phyloP scores from a whole-genome alignment of 768 basidiomycete genomes.

The Coprinopsis sp. region DNA sequence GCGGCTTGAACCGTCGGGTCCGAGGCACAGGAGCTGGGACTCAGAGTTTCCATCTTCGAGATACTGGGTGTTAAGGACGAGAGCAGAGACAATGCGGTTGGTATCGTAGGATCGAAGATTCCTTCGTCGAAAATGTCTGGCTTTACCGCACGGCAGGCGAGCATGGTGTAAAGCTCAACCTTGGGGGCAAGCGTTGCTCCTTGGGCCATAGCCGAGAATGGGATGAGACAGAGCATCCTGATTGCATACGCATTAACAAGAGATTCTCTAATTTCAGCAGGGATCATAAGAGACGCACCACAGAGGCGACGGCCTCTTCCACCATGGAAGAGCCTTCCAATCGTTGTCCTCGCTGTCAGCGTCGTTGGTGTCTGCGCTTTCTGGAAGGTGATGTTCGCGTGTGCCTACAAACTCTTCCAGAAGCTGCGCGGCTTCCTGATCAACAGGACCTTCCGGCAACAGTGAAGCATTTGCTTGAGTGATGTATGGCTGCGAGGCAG shows the following conservation, averaged over 20 bases:
- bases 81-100: not conserved
- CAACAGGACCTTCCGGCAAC: conserved; percentile 41
- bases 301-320: conserved; percentile 66
- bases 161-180: conserved; percentile 68
- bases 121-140: conserved; percentile 43
- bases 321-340: conserved; percentile 54
- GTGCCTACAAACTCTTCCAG: conserved; percentile 42
- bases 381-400: conserved; percentile 25
- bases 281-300: conserved; percentile 45
- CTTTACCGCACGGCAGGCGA: conserved; percentile 64
- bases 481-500: conserved; percentile 22
- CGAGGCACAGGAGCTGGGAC: conserved; percentile 41
- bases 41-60: not conserved
- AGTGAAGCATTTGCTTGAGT: conserved; percentile 33
- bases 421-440: conserved; percentile 42
- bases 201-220: conserved; percentile 51
- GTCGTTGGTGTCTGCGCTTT: conserved; percentile 1
- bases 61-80: not conserved
- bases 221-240: conserved; percentile 57
- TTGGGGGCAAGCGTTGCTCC: conserved; percentile 62
- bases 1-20: conserved; percentile 74
- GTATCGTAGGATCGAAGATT: not conserved
- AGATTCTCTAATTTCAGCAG: too few relatives aligned
- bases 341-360: conserved; percentile 26
- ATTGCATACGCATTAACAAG: too few relatives aligned